Evolutionary conservation across 2,329 filamentous ascomycete genomes (phyloP), one percentile per base, ranked within the genome.

Genomic region (Myriosclerotinia curreyana): DNA sequence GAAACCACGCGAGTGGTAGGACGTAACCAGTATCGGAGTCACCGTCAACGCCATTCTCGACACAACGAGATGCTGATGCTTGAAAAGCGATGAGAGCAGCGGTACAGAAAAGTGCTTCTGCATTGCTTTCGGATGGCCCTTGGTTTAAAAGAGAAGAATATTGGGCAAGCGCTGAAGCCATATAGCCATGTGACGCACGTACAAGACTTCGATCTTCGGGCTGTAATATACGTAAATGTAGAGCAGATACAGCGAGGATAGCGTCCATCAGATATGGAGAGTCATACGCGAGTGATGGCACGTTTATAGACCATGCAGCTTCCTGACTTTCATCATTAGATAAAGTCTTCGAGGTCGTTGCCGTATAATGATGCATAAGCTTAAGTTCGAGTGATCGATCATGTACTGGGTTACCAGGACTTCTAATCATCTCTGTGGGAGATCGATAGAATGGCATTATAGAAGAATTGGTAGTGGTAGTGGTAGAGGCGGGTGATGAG

Each of bases 61-160:
- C 87, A 65, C 86, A 80, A 69, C 88, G 78, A 56, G 85, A 80
- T 49, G 90, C 79, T 36, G 85, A 82, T 69, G 89, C 79, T 74
- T 92, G 80, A 74, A 91, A 86, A 71, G 89, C 79, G 73, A 92
- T 85, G 69, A 89, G 77, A 2, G 85, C 79, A 1, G 85, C 80
- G 0, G 85, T 88, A 28, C 87, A 76, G 69, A 88, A 88, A 1
- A 88, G 77, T 0, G 84, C 80, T 71, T 87, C 85, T 11, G 86
- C 85, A 64, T 88, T 88, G 40, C 77, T 75, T 40, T 82, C 78
- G 38, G 80, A 82, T 64, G 87, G 84, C 34, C 86, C 86, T 40
- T 77, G 77, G 52, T 80, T 82, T 38, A 88, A 76, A 0, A 81
- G 79, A 2, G 79, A 77, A 66, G 84, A 83, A 71, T 88, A 88